These are phyloP conservation scores for Akebia trifoliata DNA, from an alignment of 164 flowering plant genomes.

Conservation along the genomic window DNA sequence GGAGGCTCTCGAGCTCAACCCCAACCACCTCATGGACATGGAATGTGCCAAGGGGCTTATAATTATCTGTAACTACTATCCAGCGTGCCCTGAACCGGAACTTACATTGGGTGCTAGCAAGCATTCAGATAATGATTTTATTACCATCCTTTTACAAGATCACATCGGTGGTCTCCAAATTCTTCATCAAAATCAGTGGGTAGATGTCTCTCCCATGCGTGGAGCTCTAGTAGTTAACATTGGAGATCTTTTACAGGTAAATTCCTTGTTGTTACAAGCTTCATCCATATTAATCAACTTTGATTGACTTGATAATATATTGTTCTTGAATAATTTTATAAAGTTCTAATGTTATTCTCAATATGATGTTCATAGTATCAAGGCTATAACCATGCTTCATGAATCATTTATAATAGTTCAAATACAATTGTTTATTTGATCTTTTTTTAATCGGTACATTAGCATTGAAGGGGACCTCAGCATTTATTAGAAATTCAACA, in stretches of 20 bases:
- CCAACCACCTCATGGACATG: slow-evolving; percentile 17
- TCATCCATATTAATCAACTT: not conserved
- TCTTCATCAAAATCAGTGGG: slow-evolving; percentile 20
- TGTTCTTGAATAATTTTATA: not conserved
- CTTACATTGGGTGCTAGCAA: slow-evolving; percentile 18
- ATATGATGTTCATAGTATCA: too few species aligned
- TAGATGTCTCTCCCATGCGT: slow-evolving; percentile 20
- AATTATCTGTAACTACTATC: slow-evolving; percentile 13
- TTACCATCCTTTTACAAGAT: slow-evolving; percentile 27
- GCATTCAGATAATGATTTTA: slow-evolving; percentile 27
- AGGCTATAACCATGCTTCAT: too few species aligned
- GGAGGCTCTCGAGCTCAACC: slow-evolving; percentile 30
- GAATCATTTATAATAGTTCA: too few species aligned
- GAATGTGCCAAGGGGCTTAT: slow-evolving; percentile 18
- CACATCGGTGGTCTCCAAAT: slow-evolving; percentile 26
- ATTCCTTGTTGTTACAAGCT: not conserved
- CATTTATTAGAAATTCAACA: too few species aligned
- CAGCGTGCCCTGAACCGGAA: slow-evolving; percentile 28
- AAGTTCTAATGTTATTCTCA: not conserved
- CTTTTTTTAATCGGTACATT: too few species aligned
- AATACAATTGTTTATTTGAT: too few species aligned
- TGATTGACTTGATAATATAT: not conserved
- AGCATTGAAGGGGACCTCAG: too few species aligned
- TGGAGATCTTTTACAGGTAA: slow-evolving; percentile 24
- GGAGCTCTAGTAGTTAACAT: slow-evolving; percentile 27